Evolutionary conservation across 176 grass and related monocot species (phyloP).

Genomic region (Musa acuminata): DNA sequence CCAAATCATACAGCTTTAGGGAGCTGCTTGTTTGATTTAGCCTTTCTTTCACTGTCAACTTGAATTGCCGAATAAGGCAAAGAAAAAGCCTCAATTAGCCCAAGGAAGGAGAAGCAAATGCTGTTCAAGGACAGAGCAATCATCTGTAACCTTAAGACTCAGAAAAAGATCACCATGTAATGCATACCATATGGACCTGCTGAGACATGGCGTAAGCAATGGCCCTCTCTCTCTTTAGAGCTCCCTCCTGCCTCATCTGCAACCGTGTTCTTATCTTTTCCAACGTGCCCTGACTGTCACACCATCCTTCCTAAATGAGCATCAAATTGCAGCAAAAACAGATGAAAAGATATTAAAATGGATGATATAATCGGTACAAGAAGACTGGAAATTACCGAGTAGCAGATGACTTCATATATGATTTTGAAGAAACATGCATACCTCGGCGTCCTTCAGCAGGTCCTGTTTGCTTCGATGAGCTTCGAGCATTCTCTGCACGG

Average conservation of each 20-base stretch:
- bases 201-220: conserved; percentile 63
- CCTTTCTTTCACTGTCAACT: background rate
- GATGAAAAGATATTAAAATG: background rate
- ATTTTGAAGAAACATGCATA: background rate
- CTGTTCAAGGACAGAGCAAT: too few relatives aligned
- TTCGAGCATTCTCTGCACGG: conserved; percentile 66
- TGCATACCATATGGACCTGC: conserved; percentile 30
- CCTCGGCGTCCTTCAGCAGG: conserved; percentile 80
- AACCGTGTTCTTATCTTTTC: conserved; percentile 61
- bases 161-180: background rate
- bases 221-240: conserved; percentile 67
- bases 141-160: too few relatives aligned
- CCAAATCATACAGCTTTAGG: background rate
- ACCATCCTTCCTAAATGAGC: conserved; percentile 60
- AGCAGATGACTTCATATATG: too few relatives aligned
- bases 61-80: background rate
- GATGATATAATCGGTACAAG: background rate
- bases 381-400: too few relatives aligned
- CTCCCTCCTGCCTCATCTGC: conserved; percentile 73
- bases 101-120: too few relatives aligned
- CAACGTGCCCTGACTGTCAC: conserved; percentile 56
- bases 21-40: background rate
- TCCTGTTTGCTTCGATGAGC: conserved; percentile 60
- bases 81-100: background rate
- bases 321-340: background rate